These are phyloP conservation scores for Fusarium anguioides DNA, from an alignment of 2,329 filamentous ascomycete species.

Conservation along the genomic window DNA sequence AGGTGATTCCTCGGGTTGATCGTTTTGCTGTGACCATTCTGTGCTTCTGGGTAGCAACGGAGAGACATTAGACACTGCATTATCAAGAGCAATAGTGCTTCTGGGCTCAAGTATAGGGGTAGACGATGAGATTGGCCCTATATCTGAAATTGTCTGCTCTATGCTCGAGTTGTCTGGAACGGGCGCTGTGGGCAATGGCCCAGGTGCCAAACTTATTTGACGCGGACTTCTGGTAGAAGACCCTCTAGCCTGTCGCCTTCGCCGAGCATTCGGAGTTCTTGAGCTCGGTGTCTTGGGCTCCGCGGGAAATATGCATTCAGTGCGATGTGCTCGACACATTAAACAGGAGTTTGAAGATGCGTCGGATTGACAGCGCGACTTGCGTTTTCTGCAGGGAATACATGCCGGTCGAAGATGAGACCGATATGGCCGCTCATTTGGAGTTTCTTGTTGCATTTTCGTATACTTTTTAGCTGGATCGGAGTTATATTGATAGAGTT, in stretches of 20 bases:
- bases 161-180: not conserved
- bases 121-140: not conserved
- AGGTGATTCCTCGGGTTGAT: slow-evolving; percentile 41
- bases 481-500: not conserved
- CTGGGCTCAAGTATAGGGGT: not conserved
- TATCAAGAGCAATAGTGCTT: not conserved
- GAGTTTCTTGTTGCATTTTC: slow-evolving; percentile 5
- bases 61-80: not conserved
- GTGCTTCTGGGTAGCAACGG: not conserved
- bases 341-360: slow-evolving; percentile 61
- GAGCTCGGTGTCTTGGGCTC: slow-evolving; percentile 42
- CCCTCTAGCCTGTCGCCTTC: slow-evolving; percentile 20
- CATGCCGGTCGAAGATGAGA: slow-evolving; percentile 72
- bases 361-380: slow-evolving; percentile 70
- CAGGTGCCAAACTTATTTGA: not conserved
- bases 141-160: not conserved
- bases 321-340: slow-evolving; percentile 68
- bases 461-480: not conserved
- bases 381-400: slow-evolving; percentile 68
- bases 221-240: not conserved
- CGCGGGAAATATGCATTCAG: slow-evolving; percentile 66
- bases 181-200: not conserved
- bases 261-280: slow-evolving; percentile 19
- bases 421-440: slow-evolving; percentile 62
- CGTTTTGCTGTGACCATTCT: slow-evolving; percentile 2